Conservation (phyloP, 306 rosid genomes). For the Sesbania bispinosa region DNA sequence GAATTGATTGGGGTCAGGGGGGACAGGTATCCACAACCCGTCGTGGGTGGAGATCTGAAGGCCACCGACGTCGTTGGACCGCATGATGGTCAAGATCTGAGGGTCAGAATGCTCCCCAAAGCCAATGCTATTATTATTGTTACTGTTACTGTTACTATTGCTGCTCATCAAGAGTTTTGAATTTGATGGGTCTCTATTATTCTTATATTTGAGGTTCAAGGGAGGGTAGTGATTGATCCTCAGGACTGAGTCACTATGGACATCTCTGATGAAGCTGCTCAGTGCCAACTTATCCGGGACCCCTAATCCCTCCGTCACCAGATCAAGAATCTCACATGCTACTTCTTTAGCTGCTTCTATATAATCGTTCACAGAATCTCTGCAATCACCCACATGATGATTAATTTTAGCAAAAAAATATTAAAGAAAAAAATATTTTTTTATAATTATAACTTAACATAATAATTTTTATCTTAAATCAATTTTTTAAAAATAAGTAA, state of each 20-base stretch:
- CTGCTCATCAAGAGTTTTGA: not conserved
- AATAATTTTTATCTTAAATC: no score
- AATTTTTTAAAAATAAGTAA: no score
- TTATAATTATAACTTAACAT: no score
- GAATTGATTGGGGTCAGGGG: constrained; percentile 53
- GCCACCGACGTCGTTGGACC: constrained; percentile 73
- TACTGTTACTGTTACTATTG: not conserved
- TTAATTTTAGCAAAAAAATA: no score
- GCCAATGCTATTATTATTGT: constrained; percentile 34
- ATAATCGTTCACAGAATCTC: constrained; percentile 59
- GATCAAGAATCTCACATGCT: constrained; percentile 71
- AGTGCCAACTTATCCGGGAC: constrained; percentile 46
- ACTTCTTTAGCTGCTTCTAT: constrained; percentile 47
- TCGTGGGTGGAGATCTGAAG: constrained; percentile 62
- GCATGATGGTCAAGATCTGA: constrained; percentile 75
- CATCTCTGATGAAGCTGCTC: no score
- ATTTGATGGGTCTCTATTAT: constrained; percentile 33
- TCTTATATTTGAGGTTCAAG: not conserved
- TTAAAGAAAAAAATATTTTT: no score
- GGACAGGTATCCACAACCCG: no score
- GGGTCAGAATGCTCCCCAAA: no score
- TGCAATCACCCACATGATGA: constrained; percentile 27
- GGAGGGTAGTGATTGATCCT: constrained; percentile 83
- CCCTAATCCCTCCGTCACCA: constrained; percentile 70
- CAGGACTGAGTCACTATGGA: no score